Evolutionary conservation across 441 rosid species (phyloP).

Genomic region (Erodium trifolium): DNA sequence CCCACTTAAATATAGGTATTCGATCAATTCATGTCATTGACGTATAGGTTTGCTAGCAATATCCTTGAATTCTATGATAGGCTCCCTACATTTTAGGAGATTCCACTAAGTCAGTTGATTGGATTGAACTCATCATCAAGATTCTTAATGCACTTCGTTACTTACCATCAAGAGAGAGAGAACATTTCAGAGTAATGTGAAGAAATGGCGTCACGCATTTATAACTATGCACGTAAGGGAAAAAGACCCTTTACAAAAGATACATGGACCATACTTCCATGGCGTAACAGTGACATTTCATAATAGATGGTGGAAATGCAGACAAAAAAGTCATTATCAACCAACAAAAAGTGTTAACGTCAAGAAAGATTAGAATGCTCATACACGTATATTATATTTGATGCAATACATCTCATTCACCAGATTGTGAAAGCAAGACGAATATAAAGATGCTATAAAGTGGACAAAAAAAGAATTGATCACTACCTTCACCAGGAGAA

Average conservation of each 20-base stretch:
- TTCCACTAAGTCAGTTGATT: not conserved
- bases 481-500: constrained; percentile 84
- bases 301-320: not conserved
- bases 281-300: not conserved
- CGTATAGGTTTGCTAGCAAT: not conserved
- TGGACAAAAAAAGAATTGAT: not conserved
- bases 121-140: constrained; percentile 2
- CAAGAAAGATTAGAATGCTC: not conserved
- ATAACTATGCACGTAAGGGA: not conserved
- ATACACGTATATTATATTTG: too few species aligned
- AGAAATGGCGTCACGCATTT: not conserved
- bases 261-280: not conserved
- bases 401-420: too few species aligned
- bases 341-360: not conserved
- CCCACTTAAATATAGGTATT: not conserved
- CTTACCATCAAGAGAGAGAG: not conserved
- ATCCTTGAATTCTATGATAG: not conserved
- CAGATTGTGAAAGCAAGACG: too few species aligned
- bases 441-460: not conserved
- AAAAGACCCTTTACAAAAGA: not conserved
- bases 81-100: not conserved
- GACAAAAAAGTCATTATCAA: not conserved
- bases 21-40: not conserved
- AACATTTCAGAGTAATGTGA: not conserved
- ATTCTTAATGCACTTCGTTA: not conserved